A percentile compares a stretch with the other conserved stretches of the same genome.
Conservation (phyloP, 495 filamentous ascomycete genomes). For the Amorphotheca resinae region DNA sequence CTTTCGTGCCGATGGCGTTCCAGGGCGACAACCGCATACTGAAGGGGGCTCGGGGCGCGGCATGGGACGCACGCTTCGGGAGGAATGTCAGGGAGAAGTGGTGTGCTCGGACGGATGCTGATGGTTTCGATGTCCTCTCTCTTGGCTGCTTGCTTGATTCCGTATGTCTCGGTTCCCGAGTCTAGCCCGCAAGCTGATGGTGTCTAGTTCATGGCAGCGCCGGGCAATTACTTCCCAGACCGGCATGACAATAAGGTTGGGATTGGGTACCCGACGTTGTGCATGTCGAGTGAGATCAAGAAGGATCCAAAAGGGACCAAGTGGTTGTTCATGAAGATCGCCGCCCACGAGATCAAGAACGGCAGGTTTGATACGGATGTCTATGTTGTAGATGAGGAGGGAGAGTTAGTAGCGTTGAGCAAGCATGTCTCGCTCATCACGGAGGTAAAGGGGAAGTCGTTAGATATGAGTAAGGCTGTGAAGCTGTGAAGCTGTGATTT, state of each 20-base stretch:
- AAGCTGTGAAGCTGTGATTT: too few relatives aligned
- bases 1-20: not conserved
- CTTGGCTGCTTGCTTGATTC: not conserved
- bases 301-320: not conserved
- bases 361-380: constrained; percentile 7
- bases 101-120: not conserved
- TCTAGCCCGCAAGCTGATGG: not conserved
- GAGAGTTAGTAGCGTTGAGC: constrained; percentile 2
- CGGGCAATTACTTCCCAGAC: not conserved
- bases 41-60: not conserved
- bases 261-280: not conserved
- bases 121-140: not conserved
- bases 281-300: constrained; percentile 3
- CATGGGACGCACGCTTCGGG: not conserved
- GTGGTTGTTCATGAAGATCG: not conserved
- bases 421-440: not conserved
- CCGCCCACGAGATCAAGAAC: not conserved
- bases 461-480: too few relatives aligned
- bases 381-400: constrained; percentile 3
- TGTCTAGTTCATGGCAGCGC: not conserved
- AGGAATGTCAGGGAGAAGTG: not conserved
- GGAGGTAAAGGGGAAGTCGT: too few relatives aligned
- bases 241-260: not conserved
- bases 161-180: too few relatives aligned
- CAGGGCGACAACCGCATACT: not conserved